Evolutionary conservation across 2,329 filamentous ascomycete species (phyloP), one percentile per base, ranked within the genome.

Genomic region (Sporothrix globosa): DNA sequence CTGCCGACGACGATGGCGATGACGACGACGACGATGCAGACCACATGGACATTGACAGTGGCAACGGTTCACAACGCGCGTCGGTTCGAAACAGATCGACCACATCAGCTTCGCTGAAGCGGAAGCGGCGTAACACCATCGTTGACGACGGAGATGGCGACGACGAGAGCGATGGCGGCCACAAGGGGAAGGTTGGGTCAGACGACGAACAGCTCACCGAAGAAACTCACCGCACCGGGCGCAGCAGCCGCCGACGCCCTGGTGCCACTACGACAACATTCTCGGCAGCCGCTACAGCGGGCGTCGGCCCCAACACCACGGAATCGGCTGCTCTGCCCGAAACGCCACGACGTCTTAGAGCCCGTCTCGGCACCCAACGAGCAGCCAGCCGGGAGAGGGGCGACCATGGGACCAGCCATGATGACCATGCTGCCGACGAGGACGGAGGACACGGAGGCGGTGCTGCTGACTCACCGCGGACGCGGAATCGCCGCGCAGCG

Each of bases 51-150:
- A 53, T 71, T 50, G 67, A 70, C n/a, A n/a, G 44, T 17, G 68
- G 52, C 13, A 67, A 54, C 30, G 70, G 53, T 27, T 24, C 21
- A 27, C 30, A 66, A 1, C 67, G 41, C 24, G 21, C 61, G 13
- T 46, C 39, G 39, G 58, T 39, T 10, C 39, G 61, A 30, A 21
- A 46, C 24, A 14, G 53, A 41, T 41, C 60, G 14, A 39, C 52
- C 52, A 67, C 56, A 24, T 30, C 70, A 5, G 72, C 72, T 7
- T 69, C 68, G 27, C 27, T 69, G 21, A 74, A 74, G 61, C 73
- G 73, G 63, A 73, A 73, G 68, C 65, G 66, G 27, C 63, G 53
- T 13, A 13, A 44, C n/a, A 3, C 66, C 0, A 17, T 24, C 24
- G 13, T 48, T 10, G 56, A 67, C 13, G 66, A 71, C 24, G 61